Evolutionary conservation across 805 yeast species (phyloP).

Genomic region (Hanseniaspora jakobsenii): DNA sequence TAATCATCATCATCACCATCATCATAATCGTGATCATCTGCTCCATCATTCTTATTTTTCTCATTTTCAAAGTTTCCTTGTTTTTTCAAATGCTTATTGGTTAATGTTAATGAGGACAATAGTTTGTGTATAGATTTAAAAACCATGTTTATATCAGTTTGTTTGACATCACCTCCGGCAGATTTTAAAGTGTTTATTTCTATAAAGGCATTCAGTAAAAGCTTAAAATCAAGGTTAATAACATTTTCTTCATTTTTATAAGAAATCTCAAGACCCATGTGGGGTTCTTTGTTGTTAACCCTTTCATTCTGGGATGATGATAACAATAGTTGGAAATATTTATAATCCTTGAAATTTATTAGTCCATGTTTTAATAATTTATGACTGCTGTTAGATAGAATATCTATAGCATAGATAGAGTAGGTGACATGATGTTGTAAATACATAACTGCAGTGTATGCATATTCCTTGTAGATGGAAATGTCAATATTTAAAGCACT

Average conservation of each 20-base stretch:
- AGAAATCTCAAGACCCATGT: too few relatives aligned
- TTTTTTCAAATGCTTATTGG: background rate
- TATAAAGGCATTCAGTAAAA: slow-evolving; percentile 10
- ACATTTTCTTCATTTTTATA: background rate
- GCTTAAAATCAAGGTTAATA: slow-evolving; percentile 3
- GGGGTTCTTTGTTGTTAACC: too few relatives aligned
- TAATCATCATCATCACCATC: slow-evolving; percentile 25
- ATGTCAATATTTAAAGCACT: background rate
- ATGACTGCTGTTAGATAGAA: slow-evolving; percentile 11
- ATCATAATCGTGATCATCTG: slow-evolving; percentile 12
- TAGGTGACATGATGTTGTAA: slow-evolving; percentile 12
- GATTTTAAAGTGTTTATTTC: slow-evolving; percentile 4
- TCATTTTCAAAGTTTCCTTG: too few relatives aligned
- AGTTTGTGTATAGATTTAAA: slow-evolving; percentile 12
- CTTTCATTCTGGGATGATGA: too few relatives aligned
- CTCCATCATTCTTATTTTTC: too few relatives aligned
- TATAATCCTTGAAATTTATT: slow-evolving; percentile 3
- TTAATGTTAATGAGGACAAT: slow-evolving; percentile 8
- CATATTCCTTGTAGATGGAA: slow-evolving; percentile 5
- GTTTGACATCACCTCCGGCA: background rate
- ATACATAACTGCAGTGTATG: slow-evolving; percentile 4
- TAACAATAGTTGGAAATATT: slow-evolving; percentile 2
- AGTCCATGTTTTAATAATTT: background rate
- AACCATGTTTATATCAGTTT: slow-evolving; percentile 7
- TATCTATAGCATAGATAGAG: slow-evolving; percentile 13